Conservation (phyloP, 805 yeast species). For the Groenewaldozyma salmanticensis region DNA sequence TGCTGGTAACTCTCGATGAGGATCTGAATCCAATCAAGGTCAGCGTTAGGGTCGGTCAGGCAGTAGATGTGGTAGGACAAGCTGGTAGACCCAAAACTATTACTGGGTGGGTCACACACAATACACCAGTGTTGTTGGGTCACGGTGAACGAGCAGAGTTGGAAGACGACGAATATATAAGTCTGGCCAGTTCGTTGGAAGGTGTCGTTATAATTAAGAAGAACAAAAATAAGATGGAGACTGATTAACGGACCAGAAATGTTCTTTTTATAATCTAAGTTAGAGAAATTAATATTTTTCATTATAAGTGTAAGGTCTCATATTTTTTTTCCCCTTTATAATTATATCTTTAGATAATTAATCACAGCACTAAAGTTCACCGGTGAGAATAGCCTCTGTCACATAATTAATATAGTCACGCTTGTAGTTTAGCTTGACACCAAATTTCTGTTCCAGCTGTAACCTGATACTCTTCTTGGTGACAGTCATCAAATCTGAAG, state of each 20-base stretch:
- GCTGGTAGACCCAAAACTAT: conserved; percentile 99
- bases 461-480: conserved; percentile 30
- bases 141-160: conserved; percentile 95
- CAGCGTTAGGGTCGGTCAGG: conserved; percentile 96
- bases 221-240: conserved; percentile 53
- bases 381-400: conserved; percentile 31
- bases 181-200: conserved; percentile 73
- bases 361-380: conserved; percentile 25
- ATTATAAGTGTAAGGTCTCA: neutral
- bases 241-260: conserved; percentile 13
- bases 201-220: conserved; percentile 90
- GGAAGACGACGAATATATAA: conserved; percentile 86
- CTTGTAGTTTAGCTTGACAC: conserved; percentile 24
- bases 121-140: conserved; percentile 89
- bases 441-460: conserved; percentile 29
- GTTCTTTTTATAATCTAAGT: too few relatives aligned
- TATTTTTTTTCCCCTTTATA: neutral
- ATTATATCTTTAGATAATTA: neutral
- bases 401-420: conserved; percentile 31
- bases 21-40: conserved; percentile 86
- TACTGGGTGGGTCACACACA: conserved; percentile 99
- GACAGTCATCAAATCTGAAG: conserved; percentile 30
- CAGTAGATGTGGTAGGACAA: conserved; percentile 97
- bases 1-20: conserved; percentile 87
- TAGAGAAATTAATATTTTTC: too few relatives aligned